A percentile compares a stretch with the other conserved stretches of the same genome.
Conservation (phyloP, 331 rosid genomes). For the Telfairia occidentalis region DNA sequence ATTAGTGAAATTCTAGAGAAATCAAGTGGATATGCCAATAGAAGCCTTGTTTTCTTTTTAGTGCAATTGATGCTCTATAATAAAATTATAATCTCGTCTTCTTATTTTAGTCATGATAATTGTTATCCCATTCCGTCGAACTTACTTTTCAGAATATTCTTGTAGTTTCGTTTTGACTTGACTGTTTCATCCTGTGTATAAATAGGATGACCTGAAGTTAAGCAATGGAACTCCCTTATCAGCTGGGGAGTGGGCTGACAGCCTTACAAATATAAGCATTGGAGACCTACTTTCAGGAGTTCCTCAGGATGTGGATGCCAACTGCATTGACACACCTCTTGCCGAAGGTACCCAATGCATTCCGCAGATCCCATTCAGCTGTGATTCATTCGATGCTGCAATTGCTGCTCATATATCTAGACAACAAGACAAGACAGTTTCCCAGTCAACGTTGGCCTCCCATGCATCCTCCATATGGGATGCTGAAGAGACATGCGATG, state of each 20-base stretch:
- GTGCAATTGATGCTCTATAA: not conserved
- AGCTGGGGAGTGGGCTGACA: constrained; percentile 95
- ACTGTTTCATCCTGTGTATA: constrained; percentile 14
- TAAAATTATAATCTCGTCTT: not conserved
- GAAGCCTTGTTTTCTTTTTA: not conserved
- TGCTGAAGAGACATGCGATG: constrained; percentile 95
- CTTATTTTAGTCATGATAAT: not conserved
- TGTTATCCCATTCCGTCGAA: not conserved
- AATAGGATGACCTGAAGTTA: constrained; percentile 51
- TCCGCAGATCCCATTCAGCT: constrained; percentile 73
- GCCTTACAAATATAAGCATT: constrained; percentile 82
- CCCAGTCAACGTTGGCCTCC: constrained; percentile 38
- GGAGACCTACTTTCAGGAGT: constrained; percentile 82
- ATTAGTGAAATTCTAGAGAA: not conserved
- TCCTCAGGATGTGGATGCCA: constrained; percentile 45
- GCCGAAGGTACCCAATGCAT: constrained; percentile 38
- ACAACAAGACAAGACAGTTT: constrained; percentile 53
- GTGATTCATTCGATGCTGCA: constrained; percentile 98
- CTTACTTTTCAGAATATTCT: not conserved
- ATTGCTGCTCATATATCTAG: constrained; percentile 89
- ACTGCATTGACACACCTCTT: constrained; percentile 33
- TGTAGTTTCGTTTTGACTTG: not conserved
- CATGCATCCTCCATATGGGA: constrained; percentile 83
- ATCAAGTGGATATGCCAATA: not conserved
- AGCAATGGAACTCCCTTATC: constrained; percentile 52